phyloP scores from a whole-genome alignment of 805 yeast genomes.

The Wickerhamia fluorescens region DNA sequence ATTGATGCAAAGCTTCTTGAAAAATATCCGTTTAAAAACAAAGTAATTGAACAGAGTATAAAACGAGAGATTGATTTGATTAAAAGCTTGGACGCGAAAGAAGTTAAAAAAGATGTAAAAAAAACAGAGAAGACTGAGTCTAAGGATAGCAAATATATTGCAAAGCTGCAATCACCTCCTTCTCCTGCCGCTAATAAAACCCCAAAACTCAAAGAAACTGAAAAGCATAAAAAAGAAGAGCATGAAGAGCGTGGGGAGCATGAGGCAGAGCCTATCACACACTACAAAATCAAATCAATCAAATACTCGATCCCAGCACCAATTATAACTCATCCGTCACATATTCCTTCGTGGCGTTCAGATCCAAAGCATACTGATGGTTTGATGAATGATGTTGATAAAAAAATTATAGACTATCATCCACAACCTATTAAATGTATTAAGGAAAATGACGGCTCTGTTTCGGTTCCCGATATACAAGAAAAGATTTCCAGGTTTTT shows the following conservation, averaged over 20 bases:
- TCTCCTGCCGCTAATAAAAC: slow-evolving; percentile 1
- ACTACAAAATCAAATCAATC: slow-evolving; percentile 21
- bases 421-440: slow-evolving; percentile 22
- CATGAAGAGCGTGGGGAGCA: slow-evolving; percentile 4
- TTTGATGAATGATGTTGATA: slow-evolving; percentile 9
- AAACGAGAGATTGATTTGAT: slow-evolving; percentile 15
- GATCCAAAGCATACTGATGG: slow-evolving; percentile 12
- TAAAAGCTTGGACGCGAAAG: slow-evolving; percentile 1
- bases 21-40: slow-evolving; percentile 30
- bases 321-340: slow-evolving; percentile 37
- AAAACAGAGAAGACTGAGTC: background rate
- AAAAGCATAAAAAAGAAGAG: slow-evolving; percentile 2
- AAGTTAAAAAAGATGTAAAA: slow-evolving; percentile 1
- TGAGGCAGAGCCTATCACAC: slow-evolving; percentile 9
- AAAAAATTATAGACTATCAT: slow-evolving; percentile 18
- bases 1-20: slow-evolving; percentile 21
- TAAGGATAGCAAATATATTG: too few relatives aligned
- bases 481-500: slow-evolving; percentile 20
- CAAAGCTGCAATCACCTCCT: too few relatives aligned
- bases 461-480: slow-evolving; percentile 20
- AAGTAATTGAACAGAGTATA: slow-evolving; percentile 18
- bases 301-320: slow-evolving; percentile 29
- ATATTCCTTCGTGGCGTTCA: slow-evolving; percentile 37
- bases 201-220: background rate
- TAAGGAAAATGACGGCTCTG: slow-evolving; percentile 7